phyloP scores from a whole-genome alignment of 2,329 filamentous ascomycete genomes.

The Calonectria pseudoturangicola region DNA sequence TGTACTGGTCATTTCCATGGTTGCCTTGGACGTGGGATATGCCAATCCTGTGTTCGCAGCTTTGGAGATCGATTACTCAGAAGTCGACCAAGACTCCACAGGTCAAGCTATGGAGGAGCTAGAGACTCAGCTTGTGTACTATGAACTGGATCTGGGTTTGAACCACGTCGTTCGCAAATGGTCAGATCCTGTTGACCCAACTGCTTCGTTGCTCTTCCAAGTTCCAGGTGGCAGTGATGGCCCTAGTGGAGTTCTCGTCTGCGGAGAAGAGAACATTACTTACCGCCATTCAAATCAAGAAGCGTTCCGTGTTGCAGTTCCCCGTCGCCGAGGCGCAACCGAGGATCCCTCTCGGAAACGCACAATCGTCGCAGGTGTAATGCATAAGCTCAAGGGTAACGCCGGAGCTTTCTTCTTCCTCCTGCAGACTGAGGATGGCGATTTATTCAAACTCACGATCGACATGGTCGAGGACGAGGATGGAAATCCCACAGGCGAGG shows the following conservation, averaged over 20 bases:
- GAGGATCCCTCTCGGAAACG: slow-evolving; percentile 96
- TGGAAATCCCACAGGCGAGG: slow-evolving; percentile 86
- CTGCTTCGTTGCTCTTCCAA: slow-evolving; percentile 92
- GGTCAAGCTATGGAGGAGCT: slow-evolving; percentile 87
- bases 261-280: slow-evolving; percentile 94
- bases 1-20: slow-evolving; percentile 90
- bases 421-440: slow-evolving; percentile 96
- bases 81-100: slow-evolving; percentile 92
- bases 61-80: slow-evolving; percentile 93
- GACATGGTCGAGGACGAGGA: slow-evolving; percentile 90
- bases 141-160: slow-evolving; percentile 95
- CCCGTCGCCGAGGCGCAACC: slow-evolving; percentile 87
- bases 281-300: slow-evolving; percentile 98
- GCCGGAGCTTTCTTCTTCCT: slow-evolving; percentile 96
- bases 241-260: slow-evolving; percentile 95
- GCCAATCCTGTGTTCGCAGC: slow-evolving; percentile 98
- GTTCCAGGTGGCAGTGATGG: slow-evolving; percentile 96
- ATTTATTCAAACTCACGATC: slow-evolving; percentile 96
- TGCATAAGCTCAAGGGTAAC: slow-evolving; percentile 93
- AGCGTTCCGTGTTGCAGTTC: slow-evolving; percentile 91
- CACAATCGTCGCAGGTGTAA: slow-evolving; percentile 90
- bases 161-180: slow-evolving; percentile 98
- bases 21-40: slow-evolving; percentile 95
- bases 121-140: slow-evolving; percentile 96
- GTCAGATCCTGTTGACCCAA: slow-evolving; percentile 94